Base-by-base conservation (phyloP, 495 filamentous ascomycete species). In the Talaromyces adpressus region DNA sequence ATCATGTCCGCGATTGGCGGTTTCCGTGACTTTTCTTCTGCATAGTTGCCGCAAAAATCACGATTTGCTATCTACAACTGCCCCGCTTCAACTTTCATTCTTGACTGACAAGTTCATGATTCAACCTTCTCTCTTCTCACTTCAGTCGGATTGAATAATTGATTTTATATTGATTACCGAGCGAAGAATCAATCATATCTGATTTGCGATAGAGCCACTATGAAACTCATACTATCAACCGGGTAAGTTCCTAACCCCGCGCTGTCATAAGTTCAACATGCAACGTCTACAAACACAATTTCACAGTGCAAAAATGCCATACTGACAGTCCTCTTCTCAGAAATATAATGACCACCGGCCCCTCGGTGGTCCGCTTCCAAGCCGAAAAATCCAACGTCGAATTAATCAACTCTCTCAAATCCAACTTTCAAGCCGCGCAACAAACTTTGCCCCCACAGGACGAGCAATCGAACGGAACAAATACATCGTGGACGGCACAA, bases 181-280 rank as follows among this genome's bases (percentile, higher is more conserved):
- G 6, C 16, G 41, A 47, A 18, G 4, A 18, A 5, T 20, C 6
- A 2, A 49, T 20, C n/a, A 20, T 20, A 49, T 49, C n/a, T 49
- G n/a, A n/a, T 49, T 36, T 49, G 45, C 45, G 45, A 22, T 18
- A 20, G 39, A 45, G 45, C 7, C 27, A 36, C 60, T 14, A 91
- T 87, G 79, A 90, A 91, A 79, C 81, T 97, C 75, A 86, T 96
- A 52, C 86, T 97, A 62, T 95, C 91, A 36, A 96, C 92, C 54
- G 92, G 90, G 90, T 93, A 81, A 72, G 85, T 70, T 57, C 47
- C 39, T 20, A 2, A 57, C 62, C 63, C 45, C 62, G 63, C 64
- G 39, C 18, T 62, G 49, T 57, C 62, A 36, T 0, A 6, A 30
- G 29, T 30, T 30, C 29, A 4, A 34, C 30, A 32, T 29, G 32